These are phyloP conservation scores for Sedum album DNA, from an alignment of 164 flowering plant genomes.

Conservation along the genomic window DNA sequence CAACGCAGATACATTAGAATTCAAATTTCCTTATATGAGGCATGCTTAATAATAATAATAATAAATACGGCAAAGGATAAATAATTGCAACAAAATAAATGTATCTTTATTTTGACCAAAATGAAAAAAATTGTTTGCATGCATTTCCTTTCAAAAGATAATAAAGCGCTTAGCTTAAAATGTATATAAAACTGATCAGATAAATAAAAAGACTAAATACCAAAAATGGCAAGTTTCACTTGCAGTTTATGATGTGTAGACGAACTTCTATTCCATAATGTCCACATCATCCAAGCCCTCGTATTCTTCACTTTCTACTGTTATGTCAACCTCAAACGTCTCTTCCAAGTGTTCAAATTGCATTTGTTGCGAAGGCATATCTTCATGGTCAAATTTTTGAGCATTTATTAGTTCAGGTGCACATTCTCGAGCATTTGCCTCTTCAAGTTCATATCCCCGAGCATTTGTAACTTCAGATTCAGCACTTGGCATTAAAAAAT, in stretches of 20 bases:
- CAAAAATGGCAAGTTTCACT: not conserved
- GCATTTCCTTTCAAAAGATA: not conserved
- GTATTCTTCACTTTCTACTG: not conserved
- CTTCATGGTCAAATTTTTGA: not conserved
- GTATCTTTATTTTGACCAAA: not conserved
- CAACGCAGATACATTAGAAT: too few relatives aligned
- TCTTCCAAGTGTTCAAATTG: not conserved
- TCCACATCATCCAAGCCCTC: conserved; percentile 1
- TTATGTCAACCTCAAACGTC: not conserved
- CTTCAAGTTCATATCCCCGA: too few relatives aligned
- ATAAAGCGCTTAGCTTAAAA: not conserved
- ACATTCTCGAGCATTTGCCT: not conserved
- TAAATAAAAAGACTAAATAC: not conserved
- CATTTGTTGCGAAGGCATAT: not conserved
- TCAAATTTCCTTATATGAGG: too few relatives aligned
- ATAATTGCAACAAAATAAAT: not conserved
- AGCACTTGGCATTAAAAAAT: not conserved
- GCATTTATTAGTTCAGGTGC: not conserved
- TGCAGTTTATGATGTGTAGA: not conserved
- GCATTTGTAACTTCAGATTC: not conserved
- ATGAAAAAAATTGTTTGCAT: not conserved
- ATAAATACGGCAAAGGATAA: too few relatives aligned
- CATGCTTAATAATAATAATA: too few relatives aligned
- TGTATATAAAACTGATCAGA: not conserved
- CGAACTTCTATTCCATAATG: conserved; percentile 4